phyloP scores from a whole-genome alignment of 805 yeast genomes.

The Suhomyces sp. region DNA sequence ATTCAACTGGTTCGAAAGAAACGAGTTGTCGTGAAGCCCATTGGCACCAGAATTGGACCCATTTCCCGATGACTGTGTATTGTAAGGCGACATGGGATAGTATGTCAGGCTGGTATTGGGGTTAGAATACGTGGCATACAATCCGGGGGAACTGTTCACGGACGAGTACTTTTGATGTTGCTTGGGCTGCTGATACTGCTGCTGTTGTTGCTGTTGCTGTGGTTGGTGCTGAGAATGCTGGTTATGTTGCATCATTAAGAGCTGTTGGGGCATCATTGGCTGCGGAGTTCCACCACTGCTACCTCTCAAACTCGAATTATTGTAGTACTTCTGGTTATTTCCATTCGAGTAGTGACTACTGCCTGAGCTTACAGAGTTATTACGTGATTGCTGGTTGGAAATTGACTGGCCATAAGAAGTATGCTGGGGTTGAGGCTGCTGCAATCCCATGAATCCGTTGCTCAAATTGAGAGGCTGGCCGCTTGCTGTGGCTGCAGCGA shows the following conservation, averaged over 20 bases:
- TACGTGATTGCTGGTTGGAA: conserved; percentile 7
- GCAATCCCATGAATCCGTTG: conserved; percentile 29
- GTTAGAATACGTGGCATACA: conserved; percentile 16
- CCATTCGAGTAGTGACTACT: conserved; percentile 9
- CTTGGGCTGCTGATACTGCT: conserved; percentile 9
- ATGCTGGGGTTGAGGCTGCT: conserved; percentile 35
- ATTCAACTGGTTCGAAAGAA: conserved; percentile 32
- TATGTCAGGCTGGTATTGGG: conserved; percentile 9
- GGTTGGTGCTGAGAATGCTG: conserved; percentile 15
- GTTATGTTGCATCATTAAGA: conserved; percentile 19
- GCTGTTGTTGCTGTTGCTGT: conserved; percentile 16
- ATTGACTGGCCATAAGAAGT: conserved; percentile 8
- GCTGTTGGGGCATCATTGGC: conserved; percentile 21
- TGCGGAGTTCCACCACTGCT: conserved; percentile 18
- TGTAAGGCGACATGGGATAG: neutral
- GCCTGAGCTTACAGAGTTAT: conserved; percentile 9
- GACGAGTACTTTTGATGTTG: conserved; percentile 17
- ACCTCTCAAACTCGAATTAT: conserved; percentile 14
- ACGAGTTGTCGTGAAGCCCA: conserved; percentile 5
- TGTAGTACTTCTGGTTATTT: conserved; percentile 14
- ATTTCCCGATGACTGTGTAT: neutral
- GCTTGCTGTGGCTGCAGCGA: conserved; percentile 47
- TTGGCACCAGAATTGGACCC: conserved; percentile 4
- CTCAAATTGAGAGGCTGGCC: conserved; percentile 43
- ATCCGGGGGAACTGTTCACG: conserved; percentile 21